Conservation (phyloP, 2,329 filamentous ascomycete species). For the Colletotrichum simmondsii region DNA sequence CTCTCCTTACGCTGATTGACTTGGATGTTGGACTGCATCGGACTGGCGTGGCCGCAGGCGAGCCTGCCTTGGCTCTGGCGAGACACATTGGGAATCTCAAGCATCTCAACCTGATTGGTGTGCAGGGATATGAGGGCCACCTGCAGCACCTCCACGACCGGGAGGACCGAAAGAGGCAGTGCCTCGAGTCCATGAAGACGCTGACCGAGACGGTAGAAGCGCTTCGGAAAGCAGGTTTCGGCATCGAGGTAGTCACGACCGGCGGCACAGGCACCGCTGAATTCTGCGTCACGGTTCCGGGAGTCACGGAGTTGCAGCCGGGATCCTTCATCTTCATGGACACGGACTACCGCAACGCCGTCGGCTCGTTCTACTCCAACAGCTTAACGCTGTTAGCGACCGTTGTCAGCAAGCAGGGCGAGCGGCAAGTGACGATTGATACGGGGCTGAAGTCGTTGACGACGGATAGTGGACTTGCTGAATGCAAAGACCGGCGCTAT, state of each 20-base stretch:
- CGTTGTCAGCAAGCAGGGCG: conserved; percentile 58
- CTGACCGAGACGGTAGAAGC: conserved; percentile 54
- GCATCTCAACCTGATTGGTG: conserved; percentile 56
- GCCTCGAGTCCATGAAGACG: conserved; percentile 49
- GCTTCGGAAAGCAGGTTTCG: conserved; percentile 52
- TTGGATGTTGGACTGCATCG: conserved; percentile 62
- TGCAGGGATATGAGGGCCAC: conserved; percentile 65
- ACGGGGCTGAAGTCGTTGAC: conserved; percentile 58
- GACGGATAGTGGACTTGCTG: conserved; percentile 62
- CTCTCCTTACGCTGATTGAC: conserved; percentile 56
- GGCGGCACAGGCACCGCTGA: conserved; percentile 64
- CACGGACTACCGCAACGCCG: conserved; percentile 64
- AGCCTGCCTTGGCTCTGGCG: conserved; percentile 52
- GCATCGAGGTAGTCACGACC: conserved; percentile 61
- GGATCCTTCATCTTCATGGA: conserved; percentile 69
- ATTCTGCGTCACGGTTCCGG: conserved; percentile 61
- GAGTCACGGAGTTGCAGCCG: conserved; percentile 64
- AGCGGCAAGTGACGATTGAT: conserved; percentile 58
- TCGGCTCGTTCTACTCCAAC: conserved; percentile 59
- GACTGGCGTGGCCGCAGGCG: conserved; percentile 56
- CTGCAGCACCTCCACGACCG: conserved; percentile 60
- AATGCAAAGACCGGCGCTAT: conserved; percentile 56
- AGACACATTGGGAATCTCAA: conserved; percentile 46
- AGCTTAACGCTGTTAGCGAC: conserved; percentile 60
- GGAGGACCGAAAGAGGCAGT: conserved; percentile 52